phyloP scores from a whole-genome alignment of 2,329 filamentous ascomycete genomes.

The Phialophora chinensis region DNA sequence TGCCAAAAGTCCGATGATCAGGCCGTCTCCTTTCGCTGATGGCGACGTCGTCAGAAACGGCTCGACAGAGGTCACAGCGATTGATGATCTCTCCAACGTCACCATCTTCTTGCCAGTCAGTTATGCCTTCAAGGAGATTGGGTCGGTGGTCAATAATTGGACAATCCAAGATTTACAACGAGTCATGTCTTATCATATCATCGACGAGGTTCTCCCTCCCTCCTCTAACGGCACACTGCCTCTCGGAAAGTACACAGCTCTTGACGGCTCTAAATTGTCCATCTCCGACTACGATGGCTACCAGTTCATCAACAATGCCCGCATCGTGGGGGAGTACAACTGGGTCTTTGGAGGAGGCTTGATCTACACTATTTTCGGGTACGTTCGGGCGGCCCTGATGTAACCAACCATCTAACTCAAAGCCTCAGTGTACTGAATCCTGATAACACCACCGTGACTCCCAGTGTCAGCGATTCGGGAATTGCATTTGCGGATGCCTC shows the following conservation, averaged over 20 bases:
- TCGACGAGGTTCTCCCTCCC: not conserved
- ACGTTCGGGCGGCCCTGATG: not conserved
- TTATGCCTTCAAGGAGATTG: constrained; percentile 6
- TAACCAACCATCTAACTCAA: not conserved
- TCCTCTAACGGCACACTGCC: not conserved
- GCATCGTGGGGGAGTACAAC: constrained; percentile 6
- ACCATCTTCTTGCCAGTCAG: constrained; percentile 2
- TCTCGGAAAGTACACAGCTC: not conserved
- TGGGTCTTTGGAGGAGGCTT: constrained; percentile 15
- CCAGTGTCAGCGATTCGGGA: not conserved
- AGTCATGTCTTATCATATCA: constrained; percentile 2
- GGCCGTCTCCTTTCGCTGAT: not conserved
- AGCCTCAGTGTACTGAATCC: constrained; percentile 9
- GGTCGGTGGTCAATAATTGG: constrained; percentile 1
- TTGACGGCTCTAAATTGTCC: constrained; percentile 15
- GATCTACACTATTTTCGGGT: constrained; percentile 22
- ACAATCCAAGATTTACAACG: not conserved
- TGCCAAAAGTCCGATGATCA: not conserved
- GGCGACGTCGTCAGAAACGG: not conserved
- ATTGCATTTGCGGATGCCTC: constrained; percentile 10
- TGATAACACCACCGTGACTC: constrained; percentile 12
- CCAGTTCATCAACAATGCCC: constrained; percentile 19
- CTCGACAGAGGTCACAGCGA: not conserved
- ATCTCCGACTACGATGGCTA: constrained; percentile 4
- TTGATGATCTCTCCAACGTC: constrained; percentile 5